Conservation (phyloP, 768 basidiomycete species). For the Asterophora parasitica region DNA sequence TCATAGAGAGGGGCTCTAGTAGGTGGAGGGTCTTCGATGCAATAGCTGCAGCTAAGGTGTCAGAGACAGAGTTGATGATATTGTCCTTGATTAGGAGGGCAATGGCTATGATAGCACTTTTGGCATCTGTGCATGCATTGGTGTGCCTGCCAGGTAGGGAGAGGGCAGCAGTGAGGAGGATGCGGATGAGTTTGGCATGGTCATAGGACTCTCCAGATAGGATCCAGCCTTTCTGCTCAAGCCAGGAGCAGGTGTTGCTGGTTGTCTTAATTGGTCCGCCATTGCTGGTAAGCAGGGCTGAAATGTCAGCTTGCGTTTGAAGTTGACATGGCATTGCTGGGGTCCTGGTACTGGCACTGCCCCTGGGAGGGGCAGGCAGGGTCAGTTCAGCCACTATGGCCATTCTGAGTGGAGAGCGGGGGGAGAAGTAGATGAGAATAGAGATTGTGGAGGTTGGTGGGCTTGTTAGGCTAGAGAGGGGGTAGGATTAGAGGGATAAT, state of each 20-base stretch:
- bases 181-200: background rate
- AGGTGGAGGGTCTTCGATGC: background rate
- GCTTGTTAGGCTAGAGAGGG: too few species aligned
- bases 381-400: too few species aligned
- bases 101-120: background rate
- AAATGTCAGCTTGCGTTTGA: background rate
- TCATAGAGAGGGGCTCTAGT: background rate
- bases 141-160: background rate
- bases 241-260: background rate
- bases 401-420: too few species aligned
- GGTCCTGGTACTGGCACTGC: too few species aligned
- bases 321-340: too few species aligned
- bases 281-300: background rate
- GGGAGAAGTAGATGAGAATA: too few species aligned
- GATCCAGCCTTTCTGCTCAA: slow-evolving; percentile 1
- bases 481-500: too few species aligned
- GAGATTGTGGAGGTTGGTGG: too few species aligned
- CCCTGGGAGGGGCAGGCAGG: too few species aligned
- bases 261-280: background rate
- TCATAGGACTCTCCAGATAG: background rate
- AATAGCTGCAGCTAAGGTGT: background rate
- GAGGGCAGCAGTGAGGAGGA: background rate
- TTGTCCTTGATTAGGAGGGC: background rate
- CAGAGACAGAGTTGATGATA: background rate
- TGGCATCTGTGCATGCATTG: background rate